These are phyloP conservation scores for Drechslerella coelobrocha DNA, from an alignment of 2,329 filamentous ascomycete genomes.

Conservation along the genomic window DNA sequence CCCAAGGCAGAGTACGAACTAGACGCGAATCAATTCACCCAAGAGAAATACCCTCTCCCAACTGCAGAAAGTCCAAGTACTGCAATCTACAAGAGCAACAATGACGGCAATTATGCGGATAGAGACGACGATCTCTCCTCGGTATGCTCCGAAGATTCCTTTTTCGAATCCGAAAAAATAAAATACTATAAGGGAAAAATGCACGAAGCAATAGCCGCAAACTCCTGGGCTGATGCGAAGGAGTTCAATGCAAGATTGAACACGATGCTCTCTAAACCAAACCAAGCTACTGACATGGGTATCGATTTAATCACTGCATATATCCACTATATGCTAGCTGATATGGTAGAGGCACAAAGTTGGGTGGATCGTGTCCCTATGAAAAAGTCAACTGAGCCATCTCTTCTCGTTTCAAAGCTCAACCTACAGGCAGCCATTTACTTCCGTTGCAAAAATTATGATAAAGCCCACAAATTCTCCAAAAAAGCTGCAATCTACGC, in stretches of 20 bases:
- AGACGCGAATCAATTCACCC: background rate
- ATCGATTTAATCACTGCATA: background rate
- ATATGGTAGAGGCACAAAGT: slow-evolving; percentile 15
- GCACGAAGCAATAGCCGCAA: background rate
- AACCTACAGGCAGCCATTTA: slow-evolving; percentile 35
- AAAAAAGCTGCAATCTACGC: slow-evolving; percentile 34
- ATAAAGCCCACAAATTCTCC: slow-evolving; percentile 17
- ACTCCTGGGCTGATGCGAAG: slow-evolving; percentile 34
- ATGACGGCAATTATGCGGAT: too few species aligned
- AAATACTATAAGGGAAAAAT: slow-evolving; percentile 33
- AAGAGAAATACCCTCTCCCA: too few species aligned
- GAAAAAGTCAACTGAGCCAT: slow-evolving; percentile 34
- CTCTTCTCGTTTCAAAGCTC: slow-evolving; percentile 10
- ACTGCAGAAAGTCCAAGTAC: too few species aligned
- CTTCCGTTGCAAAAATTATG: slow-evolving; percentile 10
- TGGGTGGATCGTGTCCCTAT: slow-evolving; percentile 17
- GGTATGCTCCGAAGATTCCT: slow-evolving; percentile 35
- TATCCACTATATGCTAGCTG: slow-evolving; percentile 41
- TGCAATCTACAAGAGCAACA: too few species aligned
- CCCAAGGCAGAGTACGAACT: background rate
- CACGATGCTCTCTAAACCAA: background rate
- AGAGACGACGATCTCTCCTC: slow-evolving; percentile 45
- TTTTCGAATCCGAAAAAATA: slow-evolving; percentile 19
- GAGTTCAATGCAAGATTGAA: slow-evolving; percentile 17
- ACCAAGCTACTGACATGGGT: background rate